These are phyloP conservation scores for Mycena maculata DNA, from an alignment of 768 basidiomycete genomes.

Conservation along the genomic window DNA sequence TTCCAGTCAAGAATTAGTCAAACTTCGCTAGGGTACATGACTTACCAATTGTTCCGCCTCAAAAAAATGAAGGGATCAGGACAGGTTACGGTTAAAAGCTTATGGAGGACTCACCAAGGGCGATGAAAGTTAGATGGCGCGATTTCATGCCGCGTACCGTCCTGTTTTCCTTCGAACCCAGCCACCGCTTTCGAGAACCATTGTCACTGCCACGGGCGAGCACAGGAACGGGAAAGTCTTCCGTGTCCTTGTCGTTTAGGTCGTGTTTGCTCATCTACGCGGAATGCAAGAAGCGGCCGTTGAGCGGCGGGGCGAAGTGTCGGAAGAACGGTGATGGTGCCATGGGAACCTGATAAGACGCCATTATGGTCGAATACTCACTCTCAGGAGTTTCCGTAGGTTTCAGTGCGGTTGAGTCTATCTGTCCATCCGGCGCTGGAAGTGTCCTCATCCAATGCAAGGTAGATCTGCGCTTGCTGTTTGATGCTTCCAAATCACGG, in stretches of 20 bases:
- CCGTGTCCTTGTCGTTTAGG: background rate
- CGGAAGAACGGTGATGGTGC: no score
- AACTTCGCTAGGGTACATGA: background rate
- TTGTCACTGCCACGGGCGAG: conserved; percentile 6
- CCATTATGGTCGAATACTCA: no score
- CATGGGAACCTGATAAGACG: no score
- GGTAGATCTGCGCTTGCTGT: no score
- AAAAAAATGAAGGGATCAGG: background rate
- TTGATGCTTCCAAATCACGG: no score
- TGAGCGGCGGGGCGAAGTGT: no score
- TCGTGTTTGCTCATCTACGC: conserved; percentile 17
- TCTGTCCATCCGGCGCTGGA: no score
- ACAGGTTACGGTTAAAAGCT: background rate
- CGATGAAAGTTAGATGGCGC: conserved; percentile 29
- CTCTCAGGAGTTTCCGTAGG: no score
- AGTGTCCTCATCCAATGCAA: no score
- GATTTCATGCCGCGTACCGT: conserved; percentile 29
- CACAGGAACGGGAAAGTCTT: conserved; percentile 13
- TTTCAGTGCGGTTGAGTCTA: no score
- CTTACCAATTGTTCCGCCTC: conserved; percentile 27
- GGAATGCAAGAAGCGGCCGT: no score
- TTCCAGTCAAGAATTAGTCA: background rate
- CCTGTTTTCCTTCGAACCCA: conserved; percentile 20
- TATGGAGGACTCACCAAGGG: conserved; percentile 14
- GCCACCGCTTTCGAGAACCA: conserved; percentile 8